phyloP scores from a whole-genome alignment of 495 filamentous ascomycete species.

The Zalerion maritima region DNA sequence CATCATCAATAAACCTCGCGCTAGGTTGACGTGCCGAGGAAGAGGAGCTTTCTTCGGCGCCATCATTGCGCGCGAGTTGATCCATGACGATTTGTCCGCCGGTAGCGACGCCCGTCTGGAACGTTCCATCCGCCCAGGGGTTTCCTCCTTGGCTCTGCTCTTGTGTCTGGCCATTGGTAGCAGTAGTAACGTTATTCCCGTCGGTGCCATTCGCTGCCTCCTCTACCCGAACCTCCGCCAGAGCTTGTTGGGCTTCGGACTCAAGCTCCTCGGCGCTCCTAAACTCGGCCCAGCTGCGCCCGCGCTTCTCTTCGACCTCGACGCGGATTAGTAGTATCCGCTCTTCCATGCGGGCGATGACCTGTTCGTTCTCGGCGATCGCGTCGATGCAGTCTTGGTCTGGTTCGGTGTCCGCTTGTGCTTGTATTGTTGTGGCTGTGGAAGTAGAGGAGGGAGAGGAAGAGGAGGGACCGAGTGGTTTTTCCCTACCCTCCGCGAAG shows the following conservation, averaged over 20 bases:
- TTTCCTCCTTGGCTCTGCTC: no score
- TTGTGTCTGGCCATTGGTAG: no score
- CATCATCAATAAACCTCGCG: conserved; percentile 28
- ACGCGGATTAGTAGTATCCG: conserved; percentile 49
- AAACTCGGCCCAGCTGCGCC: conserved; percentile 53
- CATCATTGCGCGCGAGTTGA: conserved; percentile 4
- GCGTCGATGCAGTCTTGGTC: conserved; percentile 56
- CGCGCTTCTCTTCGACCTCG: conserved; percentile 68
- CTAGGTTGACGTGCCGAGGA: conserved; percentile 1
- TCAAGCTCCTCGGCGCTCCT: conserved; percentile 22
- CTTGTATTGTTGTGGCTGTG: conserved; percentile 1
- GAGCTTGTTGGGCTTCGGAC: conserved; percentile 7
- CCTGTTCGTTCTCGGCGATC: conserved; percentile 59
- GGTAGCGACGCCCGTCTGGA: conserved; percentile 34
- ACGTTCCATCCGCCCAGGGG: conserved; percentile 40
- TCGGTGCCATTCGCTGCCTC: conserved; percentile 8
- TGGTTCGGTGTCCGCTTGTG: conserved; percentile 25
- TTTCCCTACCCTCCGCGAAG: conserved; percentile 32
- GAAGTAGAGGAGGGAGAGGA: conserved; percentile 11
- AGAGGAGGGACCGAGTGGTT: no score
- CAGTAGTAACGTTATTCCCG: conserved; percentile 23
- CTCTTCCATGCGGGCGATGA: conserved; percentile 58
- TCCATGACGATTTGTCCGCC: conserved; percentile 25
- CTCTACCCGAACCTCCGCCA: conserved; percentile 18
- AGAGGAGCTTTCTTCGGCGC: not conserved